These are phyloP conservation scores for Yamadazyma atlantica DNA, from an alignment of 1,139 yeast species.

Conservation along the genomic window DNA sequence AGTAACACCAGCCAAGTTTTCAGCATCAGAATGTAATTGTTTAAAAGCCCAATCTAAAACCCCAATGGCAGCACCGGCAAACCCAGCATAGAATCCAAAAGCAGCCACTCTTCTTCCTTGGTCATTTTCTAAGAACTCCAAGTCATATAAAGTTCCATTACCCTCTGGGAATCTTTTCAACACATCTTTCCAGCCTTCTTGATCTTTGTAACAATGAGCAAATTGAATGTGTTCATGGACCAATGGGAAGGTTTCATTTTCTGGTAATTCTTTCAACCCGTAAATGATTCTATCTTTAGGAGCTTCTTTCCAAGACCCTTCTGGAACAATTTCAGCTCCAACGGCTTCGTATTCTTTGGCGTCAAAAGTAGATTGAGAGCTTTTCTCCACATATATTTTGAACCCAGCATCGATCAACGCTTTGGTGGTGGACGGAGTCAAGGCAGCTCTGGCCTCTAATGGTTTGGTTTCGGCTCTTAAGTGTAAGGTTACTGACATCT, in stretches of 20 bases:
- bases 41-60: constrained; percentile 93
- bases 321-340: constrained; percentile 89
- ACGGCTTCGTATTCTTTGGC: constrained; percentile 71
- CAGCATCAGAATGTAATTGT: constrained; percentile 62
- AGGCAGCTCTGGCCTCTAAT: constrained; percentile 93
- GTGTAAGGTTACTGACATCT: constrained; percentile 54
- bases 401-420: constrained; percentile 85
- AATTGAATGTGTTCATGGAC: constrained; percentile 95
- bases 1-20: constrained; percentile 70
- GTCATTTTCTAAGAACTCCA: constrained; percentile 92
- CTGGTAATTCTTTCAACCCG: constrained; percentile 95
- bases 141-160: constrained; percentile 83
- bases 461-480: constrained; percentile 97
- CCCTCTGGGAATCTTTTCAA: constrained; percentile 87
- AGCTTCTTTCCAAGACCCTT: constrained; percentile 89
- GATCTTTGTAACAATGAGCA: constrained; percentile 98
- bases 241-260: constrained; percentile 84
- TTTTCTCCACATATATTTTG: constrained; percentile 81
- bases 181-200: constrained; percentile 95
- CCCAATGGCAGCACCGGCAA: constrained; percentile 98
- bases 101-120: constrained; percentile 99
- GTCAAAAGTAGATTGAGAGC: constrained; percentile 77
- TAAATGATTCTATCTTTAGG: constrained; percentile 86
- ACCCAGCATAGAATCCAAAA: constrained; percentile 97
- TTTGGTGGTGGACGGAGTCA: constrained; percentile 89